A percentile compares a stretch with the other conserved stretches of the same genome.
Conservation (phyloP, 169 alveolate genomes). For the Plasmodium gonderi region DNA sequence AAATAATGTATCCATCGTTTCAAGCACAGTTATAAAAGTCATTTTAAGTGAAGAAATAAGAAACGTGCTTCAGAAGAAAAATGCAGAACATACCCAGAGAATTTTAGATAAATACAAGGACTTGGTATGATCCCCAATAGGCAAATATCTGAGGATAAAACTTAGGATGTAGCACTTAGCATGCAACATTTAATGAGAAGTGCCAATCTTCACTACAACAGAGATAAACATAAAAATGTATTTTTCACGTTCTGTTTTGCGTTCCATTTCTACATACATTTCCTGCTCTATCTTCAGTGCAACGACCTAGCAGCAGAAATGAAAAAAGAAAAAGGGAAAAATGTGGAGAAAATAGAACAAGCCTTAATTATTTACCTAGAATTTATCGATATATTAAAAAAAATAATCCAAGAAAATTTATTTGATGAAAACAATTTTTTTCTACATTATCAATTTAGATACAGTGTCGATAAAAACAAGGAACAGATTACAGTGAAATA, state of each 20-base stretch:
- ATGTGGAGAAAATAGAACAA: slow-evolving; percentile 38
- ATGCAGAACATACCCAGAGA: slow-evolving; percentile 15
- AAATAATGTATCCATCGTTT: slow-evolving; percentile 46
- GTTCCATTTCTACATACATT: too few relatives aligned
- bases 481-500: slow-evolving; percentile 52
- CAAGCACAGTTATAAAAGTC: slow-evolving; percentile 44
- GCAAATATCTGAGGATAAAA: background rate
- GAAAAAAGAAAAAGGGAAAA: slow-evolving; percentile 39
- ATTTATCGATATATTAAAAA: slow-evolving; percentile 40
- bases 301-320: slow-evolving; percentile 31
- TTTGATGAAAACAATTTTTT: slow-evolving; percentile 58
- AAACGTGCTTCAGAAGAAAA: slow-evolving; percentile 14
- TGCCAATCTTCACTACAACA: background rate
- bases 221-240: background rate
- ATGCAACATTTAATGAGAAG: background rate
- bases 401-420: slow-evolving; percentile 54
- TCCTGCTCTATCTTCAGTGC: slow-evolving; percentile 23
- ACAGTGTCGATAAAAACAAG: slow-evolving; percentile 40
- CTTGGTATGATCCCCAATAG: too few relatives aligned
- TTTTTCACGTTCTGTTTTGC: too few relatives aligned
- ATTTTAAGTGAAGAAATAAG: slow-evolving; percentile 52
- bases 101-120: slow-evolving; percentile 12
- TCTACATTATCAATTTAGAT: slow-evolving; percentile 52
- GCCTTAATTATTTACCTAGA: slow-evolving; percentile 49
- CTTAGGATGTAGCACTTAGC: background rate